Base-by-base conservation (phyloP, 768 basidiomycete species). In the Heimioporus sp. region DNA sequence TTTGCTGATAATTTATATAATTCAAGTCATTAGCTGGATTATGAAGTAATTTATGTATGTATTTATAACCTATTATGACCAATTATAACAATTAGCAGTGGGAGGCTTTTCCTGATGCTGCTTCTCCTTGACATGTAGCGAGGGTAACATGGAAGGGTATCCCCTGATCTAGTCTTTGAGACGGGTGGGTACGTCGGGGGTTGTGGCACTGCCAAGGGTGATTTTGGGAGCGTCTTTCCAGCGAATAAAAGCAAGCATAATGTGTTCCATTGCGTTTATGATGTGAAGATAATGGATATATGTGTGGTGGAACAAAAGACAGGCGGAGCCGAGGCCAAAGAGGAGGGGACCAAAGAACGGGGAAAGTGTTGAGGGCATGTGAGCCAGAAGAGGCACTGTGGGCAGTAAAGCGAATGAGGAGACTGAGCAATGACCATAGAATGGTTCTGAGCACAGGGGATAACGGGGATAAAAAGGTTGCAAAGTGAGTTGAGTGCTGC, bases 151-250 rank as follows among this genome's bases (percentile, higher is more conserved):
- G 10, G 83, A 67, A 0, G 93, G 92, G 63, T 98, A 97, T 3
- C 90, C 90, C 53, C 87, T 81, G 55, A 96, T 88, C 91, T 92
- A 95, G 58, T 90, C 86, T 61, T 89, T 87, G 55, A 97, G 83
- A n/a, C 90, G 83, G 13, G 83, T 81, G 3, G 95, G 96, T 10
- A 93, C 81, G 3, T 85, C 83, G 5, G 85, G 77, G 9, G 82
- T 73, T 4, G 82, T 73, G 5, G 82, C 78, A 50, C 80, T 81
- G 5, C 75, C 77, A 31, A 77, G 74, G 12, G 71, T 56, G 45
- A 65, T 58, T 20, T 73, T 73, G 24, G 81, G 79, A 5, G 80
- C 75, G 52, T 87, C 83, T 60, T 92, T 86, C 76, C 85, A 89
- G 30, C 95, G 83, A 52, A 98, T 86, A 67, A 87, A 96, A 0